Evolutionary conservation across 495 filamentous ascomycete species (phyloP).

Genomic region (Lophiostoma macrostomum): DNA sequence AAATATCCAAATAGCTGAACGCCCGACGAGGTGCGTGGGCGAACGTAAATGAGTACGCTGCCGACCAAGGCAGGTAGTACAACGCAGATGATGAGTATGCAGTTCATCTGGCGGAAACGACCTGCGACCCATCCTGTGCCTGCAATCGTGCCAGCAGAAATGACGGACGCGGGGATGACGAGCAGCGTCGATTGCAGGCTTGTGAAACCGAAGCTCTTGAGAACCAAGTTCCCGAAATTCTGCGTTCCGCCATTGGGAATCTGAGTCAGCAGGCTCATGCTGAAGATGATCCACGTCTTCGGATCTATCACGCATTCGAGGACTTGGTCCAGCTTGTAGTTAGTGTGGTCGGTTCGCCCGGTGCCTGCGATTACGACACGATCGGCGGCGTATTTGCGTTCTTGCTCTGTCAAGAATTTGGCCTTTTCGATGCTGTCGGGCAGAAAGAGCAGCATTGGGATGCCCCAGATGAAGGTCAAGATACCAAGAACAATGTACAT

Average conservation of each 20-base stretch:
- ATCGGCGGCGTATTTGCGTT: constrained; percentile 17
- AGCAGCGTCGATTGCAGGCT: constrained; percentile 50
- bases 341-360: constrained; percentile 3
- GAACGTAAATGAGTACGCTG: constrained; percentile 6
- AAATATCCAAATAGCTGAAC: constrained; percentile 18
- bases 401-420: constrained; percentile 26
- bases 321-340: constrained; percentile 45
- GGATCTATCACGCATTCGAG: constrained; percentile 56
- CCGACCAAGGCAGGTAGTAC: constrained; percentile 11
- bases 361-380: constrained; percentile 15
- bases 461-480: constrained; percentile 46
- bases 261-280: constrained; percentile 57
- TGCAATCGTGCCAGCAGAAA: constrained; percentile 3
- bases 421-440: constrained; percentile 53
- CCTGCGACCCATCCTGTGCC: constrained; percentile 9
- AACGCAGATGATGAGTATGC: constrained; percentile 5
- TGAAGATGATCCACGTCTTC: constrained; percentile 62
- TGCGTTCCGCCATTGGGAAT: constrained; percentile 56
- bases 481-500: constrained; percentile 43
- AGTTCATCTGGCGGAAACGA: constrained; percentile 10
- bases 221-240: constrained; percentile 62
- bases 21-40: not conserved
- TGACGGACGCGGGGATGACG: constrained; percentile 43
- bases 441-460: constrained; percentile 39
- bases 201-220: constrained; percentile 59